These are phyloP conservation scores for Xylariaceae sp. DNA, from an alignment of 2,329 filamentous ascomycete species.

Conservation along the genomic window DNA sequence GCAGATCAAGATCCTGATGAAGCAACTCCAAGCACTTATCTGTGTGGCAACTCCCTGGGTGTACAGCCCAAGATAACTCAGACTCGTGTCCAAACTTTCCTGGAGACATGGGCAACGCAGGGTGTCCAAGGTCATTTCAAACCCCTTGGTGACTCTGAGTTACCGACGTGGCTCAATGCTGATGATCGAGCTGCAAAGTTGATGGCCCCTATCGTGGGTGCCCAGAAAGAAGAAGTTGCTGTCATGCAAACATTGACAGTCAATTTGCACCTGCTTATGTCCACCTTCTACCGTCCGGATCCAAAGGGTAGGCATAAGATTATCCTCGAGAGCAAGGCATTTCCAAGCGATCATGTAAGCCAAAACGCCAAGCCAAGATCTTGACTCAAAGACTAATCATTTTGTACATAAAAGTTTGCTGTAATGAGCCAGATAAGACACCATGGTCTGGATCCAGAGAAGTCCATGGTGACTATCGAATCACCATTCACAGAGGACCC, in stretches of 20 bases:
- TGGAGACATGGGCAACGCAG: constrained; percentile 71
- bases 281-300: constrained; percentile 71
- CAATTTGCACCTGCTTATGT: constrained; percentile 73
- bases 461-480: constrained; percentile 66
- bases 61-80: constrained; percentile 65
- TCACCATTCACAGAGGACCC: constrained; percentile 47
- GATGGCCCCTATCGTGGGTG: constrained; percentile 70
- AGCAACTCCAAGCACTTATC: constrained; percentile 52
- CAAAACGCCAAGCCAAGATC: constrained; percentile 1
- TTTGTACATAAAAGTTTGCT: constrained; percentile 58
- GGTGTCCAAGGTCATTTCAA: constrained; percentile 76
- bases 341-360: constrained; percentile 74
- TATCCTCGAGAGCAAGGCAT: constrained; percentile 75
- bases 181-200: constrained; percentile 62
- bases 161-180: constrained; percentile 64
- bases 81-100: constrained; percentile 63
- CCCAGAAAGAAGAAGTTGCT: constrained; percentile 63
- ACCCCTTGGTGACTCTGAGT: constrained; percentile 57
- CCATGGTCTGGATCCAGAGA: constrained; percentile 59
- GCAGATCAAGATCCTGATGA: constrained; percentile 24
- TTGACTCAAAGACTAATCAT: constrained; percentile 9
- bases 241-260: constrained; percentile 78
- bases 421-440: constrained; percentile 70
- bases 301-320: constrained; percentile 61
- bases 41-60: constrained; percentile 77